Conservation (phyloP, 75 land plant genomes). For the Azolla pinnata region DNA sequence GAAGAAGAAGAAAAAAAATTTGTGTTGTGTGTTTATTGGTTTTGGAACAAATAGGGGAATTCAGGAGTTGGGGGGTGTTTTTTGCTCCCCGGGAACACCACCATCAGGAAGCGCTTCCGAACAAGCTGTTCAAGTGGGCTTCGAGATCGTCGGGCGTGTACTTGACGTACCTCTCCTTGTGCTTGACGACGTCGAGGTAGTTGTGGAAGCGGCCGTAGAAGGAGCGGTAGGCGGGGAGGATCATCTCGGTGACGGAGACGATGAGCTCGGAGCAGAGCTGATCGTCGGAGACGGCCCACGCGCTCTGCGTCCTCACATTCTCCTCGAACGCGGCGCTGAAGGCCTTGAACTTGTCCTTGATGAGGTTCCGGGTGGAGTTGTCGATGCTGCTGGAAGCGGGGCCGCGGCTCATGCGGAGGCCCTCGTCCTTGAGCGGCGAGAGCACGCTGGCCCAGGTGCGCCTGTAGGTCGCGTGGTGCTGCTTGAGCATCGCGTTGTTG, state of each 20-base stretch:
- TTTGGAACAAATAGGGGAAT: too few species aligned
- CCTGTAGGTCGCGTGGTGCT: slow-evolving; percentile 54
- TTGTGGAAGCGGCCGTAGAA: slow-evolving; percentile 57
- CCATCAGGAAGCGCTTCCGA: slow-evolving; percentile 58
- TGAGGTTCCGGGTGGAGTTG: slow-evolving; percentile 33
- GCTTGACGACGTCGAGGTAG: slow-evolving; percentile 45
- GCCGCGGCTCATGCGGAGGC: slow-evolving; percentile 38
- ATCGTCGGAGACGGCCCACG: slow-evolving; percentile 68
- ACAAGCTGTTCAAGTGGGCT: slow-evolving; percentile 34
- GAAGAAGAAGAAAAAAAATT: too few species aligned
- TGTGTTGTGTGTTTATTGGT: too few species aligned
- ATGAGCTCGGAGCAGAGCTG: slow-evolving; percentile 72
- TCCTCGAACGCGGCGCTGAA: slow-evolving; percentile 81
- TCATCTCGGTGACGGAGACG: slow-evolving; percentile 64
- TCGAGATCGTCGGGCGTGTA: slow-evolving; percentile 70
- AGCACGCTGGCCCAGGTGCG: slow-evolving; percentile 66
- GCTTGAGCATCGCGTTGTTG: slow-evolving; percentile 43
- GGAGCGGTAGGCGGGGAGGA: slow-evolving; percentile 73
- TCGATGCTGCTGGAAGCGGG: slow-evolving; percentile 25
- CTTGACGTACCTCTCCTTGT: slow-evolving; percentile 71
- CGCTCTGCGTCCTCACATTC: slow-evolving; percentile 53
- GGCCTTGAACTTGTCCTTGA: slow-evolving; percentile 80
- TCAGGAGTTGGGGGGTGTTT: too few species aligned
- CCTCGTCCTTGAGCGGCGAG: slow-evolving; percentile 59
- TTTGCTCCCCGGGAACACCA: too few species aligned